Conservation (phyloP, 768 basidiomycete genomes). For the Trametes cinnabarina region DNA sequence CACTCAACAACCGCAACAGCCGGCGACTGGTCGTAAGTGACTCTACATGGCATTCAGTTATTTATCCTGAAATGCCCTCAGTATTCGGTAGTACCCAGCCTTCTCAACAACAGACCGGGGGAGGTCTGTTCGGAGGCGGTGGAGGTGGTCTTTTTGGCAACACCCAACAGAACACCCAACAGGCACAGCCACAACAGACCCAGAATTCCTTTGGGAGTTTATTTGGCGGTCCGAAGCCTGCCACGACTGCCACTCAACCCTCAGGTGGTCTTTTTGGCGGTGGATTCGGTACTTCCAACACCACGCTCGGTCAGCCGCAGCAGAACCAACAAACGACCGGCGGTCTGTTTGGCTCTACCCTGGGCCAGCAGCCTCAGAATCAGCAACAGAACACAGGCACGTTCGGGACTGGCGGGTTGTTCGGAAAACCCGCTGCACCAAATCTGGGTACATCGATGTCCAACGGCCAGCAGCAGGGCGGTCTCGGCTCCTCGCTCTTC, state of each 20-base stretch:
- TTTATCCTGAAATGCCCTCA: slow-evolving; percentile 1
- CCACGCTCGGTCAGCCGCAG: slow-evolving; percentile 44
- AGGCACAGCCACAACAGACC: slow-evolving; percentile 21
- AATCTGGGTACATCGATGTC: slow-evolving; percentile 44
- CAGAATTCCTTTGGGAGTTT: slow-evolving; percentile 8
- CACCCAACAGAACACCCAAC: slow-evolving; percentile 15
- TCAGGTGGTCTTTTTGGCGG: slow-evolving; percentile 27
- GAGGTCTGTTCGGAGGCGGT: slow-evolving; percentile 38
- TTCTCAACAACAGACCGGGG: slow-evolving; percentile 27
- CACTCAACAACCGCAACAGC: slow-evolving; percentile 15
- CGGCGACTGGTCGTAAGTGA: slow-evolving; percentile 22
- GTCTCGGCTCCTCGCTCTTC: slow-evolving; percentile 33
- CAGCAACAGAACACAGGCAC: slow-evolving; percentile 35
- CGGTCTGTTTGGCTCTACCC: slow-evolving; percentile 50
- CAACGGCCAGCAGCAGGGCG: slow-evolving; percentile 35
- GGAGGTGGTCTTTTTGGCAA: slow-evolving; percentile 26
- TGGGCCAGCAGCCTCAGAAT: slow-evolving; percentile 42
- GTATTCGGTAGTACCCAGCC: slow-evolving; percentile 20
- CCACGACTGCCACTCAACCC: slow-evolving; percentile 24
- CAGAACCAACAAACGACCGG: slow-evolving; percentile 27
- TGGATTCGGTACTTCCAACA: slow-evolving; percentile 32
- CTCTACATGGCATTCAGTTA: background rate
- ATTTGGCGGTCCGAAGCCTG: background rate
- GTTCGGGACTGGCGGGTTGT: slow-evolving; percentile 49
- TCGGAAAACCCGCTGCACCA: slow-evolving; percentile 52